phyloP scores from a whole-genome alignment of 257 asterid species.

The Solanum pimpinellifolium region DNA sequence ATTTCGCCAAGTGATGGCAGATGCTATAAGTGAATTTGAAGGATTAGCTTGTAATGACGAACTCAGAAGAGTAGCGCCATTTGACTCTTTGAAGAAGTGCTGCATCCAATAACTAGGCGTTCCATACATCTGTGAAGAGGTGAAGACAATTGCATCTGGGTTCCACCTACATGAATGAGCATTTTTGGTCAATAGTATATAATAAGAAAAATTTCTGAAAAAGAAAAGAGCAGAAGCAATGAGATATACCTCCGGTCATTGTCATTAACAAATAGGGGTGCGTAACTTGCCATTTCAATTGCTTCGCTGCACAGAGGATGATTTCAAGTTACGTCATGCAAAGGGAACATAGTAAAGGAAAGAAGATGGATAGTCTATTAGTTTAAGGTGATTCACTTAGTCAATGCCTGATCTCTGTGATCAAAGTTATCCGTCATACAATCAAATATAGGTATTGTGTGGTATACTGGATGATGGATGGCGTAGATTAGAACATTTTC shows the following conservation, averaged over 20 bases:
- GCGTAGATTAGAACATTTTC: not conserved
- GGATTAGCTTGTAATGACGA: constrained; percentile 41
- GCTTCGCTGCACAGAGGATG: constrained; percentile 43
- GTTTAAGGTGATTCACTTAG: not conserved
- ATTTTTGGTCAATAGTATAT: not conserved
- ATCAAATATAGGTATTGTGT: not conserved
- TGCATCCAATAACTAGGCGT: constrained; percentile 99
- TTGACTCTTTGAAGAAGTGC: constrained; percentile 77
- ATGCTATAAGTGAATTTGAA: constrained; percentile 47
- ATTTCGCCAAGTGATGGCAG: constrained; percentile 65
- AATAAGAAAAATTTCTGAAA: not conserved
- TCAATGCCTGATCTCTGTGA: not conserved
- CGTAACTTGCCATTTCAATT: constrained; percentile 87
- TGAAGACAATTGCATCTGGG: constrained; percentile 90
- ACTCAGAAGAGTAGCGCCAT: constrained; percentile 71
- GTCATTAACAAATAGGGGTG: constrained; percentile 73
- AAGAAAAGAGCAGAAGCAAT: not conserved
- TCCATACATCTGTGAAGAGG: constrained; percentile 62
- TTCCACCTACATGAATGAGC: constrained; percentile 43
- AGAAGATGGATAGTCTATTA: not conserved
- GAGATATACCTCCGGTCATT: constrained; percentile 55
- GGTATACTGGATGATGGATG: not conserved
- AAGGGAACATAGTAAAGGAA: not conserved
- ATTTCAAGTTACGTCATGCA: not conserved
- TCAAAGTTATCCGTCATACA: not conserved